Evolutionary conservation across 352 stramenopile species (phyloP).

Genomic region (Phytophthora nicotianae): DNA sequence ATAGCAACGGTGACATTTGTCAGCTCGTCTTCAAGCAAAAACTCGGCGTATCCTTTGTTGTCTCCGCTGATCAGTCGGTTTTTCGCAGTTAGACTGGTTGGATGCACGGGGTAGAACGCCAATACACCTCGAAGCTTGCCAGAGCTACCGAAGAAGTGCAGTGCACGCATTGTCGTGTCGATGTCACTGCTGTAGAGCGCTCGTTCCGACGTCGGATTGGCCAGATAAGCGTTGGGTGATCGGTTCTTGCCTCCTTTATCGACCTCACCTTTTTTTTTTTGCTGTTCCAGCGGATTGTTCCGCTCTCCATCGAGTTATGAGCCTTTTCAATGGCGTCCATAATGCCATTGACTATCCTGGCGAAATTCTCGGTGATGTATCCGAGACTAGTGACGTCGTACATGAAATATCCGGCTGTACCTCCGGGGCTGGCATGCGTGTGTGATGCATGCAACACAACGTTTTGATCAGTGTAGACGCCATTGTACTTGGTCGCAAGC

Average conservation of each 20-base stretch:
- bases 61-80: conserved; percentile 81
- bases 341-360: conserved; percentile 72
- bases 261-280: conserved; percentile 37
- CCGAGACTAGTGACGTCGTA: conserved; percentile 62
- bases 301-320: conserved; percentile 54
- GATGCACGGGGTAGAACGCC: conserved; percentile 81
- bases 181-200: conserved; percentile 59
- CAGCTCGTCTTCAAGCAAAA: conserved; percentile 45
- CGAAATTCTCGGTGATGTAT: conserved; percentile 62
- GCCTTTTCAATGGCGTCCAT: conserved; percentile 62
- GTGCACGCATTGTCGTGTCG: conserved; percentile 72
- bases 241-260: conserved; percentile 67
- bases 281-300: conserved; percentile 49
- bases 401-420: conserved; percentile 76
- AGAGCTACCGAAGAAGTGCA: conserved; percentile 50
- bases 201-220: conserved; percentile 70
- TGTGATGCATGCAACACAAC: conserved; percentile 81
- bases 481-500: conserved; percentile 42
- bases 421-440: conserved; percentile 80
- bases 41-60: conserved; percentile 77
- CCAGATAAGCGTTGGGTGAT: conserved; percentile 65
- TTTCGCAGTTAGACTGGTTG: conserved; percentile 75
- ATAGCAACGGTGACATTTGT: conserved; percentile 35
- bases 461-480: conserved; percentile 65
- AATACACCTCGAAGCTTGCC: conserved; percentile 57